Evolutionary conservation across 1,284 basidiomycete genomes (phyloP).

Genomic region (Pseudozyma hubeiensis): DNA sequence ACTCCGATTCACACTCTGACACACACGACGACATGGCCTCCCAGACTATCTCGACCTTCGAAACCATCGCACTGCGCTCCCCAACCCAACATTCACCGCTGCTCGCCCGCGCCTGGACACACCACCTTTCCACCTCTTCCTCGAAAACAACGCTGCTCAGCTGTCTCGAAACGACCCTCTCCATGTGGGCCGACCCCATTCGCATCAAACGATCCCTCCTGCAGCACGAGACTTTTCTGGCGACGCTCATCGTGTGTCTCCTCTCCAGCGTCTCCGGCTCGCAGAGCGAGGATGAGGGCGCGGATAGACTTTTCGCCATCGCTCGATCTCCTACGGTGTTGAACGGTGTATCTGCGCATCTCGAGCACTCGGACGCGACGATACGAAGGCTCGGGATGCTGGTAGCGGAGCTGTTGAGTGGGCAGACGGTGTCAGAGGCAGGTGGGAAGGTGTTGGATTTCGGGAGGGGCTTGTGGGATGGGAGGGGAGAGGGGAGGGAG

Average conservation of each 20-base stretch:
- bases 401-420: conserved; percentile 76
- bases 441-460: conserved; percentile 78
- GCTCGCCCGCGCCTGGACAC: conserved; percentile 23
- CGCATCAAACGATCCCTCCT: conserved; percentile 12
- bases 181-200: conserved; percentile 13
- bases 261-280: conserved; percentile 68
- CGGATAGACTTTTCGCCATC: conserved; percentile 36
- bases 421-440: conserved; percentile 1
- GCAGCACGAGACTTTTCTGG: conserved; percentile 73
- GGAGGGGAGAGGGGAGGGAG: conserved; percentile 75
- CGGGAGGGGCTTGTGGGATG: conserved; percentile 80
- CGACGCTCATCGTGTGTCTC: conserved; percentile 77
- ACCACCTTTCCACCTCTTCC: conserved; percentile 5
- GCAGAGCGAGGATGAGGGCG: not conserved
- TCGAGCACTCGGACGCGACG: conserved; percentile 73
- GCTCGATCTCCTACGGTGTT: conserved; percentile 77
- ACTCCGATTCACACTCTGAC: conserved; percentile 10
- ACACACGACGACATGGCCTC: conserved; percentile 1
- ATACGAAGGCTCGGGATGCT: conserved; percentile 94
- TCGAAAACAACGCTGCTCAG: not conserved
- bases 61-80: conserved; percentile 2
- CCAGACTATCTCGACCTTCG: not conserved
- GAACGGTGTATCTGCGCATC: conserved; percentile 78
- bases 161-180: conserved; percentile 12
- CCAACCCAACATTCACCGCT: conserved; percentile 13